Evolutionary conservation across 768 basidiomycete species (phyloP).

Genomic region (Inosperma sp.): DNA sequence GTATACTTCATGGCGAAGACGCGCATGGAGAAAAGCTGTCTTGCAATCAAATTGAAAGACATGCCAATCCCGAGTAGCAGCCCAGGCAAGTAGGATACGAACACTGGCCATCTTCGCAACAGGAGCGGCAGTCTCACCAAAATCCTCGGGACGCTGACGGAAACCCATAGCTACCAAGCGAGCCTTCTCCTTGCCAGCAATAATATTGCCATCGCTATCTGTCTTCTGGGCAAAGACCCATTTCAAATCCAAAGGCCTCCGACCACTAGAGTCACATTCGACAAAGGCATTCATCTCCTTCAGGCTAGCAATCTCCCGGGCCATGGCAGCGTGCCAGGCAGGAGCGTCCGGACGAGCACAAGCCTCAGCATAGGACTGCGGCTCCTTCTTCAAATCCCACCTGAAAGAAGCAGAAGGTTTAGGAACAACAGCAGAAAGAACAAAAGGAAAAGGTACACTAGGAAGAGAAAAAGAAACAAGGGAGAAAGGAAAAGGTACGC

Average conservation of each 20-base stretch:
- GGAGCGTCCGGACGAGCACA: slow-evolving; percentile 13
- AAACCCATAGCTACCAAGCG: slow-evolving; percentile 25
- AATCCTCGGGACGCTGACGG: slow-evolving; percentile 31
- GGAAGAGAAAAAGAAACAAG: no score
- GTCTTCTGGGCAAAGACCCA: slow-evolving; percentile 39
- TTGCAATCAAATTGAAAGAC: slow-evolving; percentile 27
- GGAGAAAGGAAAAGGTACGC: not conserved
- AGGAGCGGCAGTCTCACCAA: slow-evolving; percentile 31
- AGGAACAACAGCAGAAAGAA: no score
- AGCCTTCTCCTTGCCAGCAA: slow-evolving; percentile 25
- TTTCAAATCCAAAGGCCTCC: slow-evolving; percentile 24
- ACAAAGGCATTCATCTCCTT: slow-evolving; percentile 25
- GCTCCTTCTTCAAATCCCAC: slow-evolving; percentile 18
- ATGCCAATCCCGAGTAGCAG: slow-evolving; percentile 18
- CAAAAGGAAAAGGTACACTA: no score
- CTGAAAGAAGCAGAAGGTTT: not conserved
- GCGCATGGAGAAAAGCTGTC: slow-evolving; percentile 25
- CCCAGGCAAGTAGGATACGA: slow-evolving; percentile 22
- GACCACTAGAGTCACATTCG: slow-evolving; percentile 20
- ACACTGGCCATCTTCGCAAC: slow-evolving; percentile 24
- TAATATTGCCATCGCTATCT: slow-evolving; percentile 32
- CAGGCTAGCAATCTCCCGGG: slow-evolving; percentile 20
- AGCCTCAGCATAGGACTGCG: slow-evolving; percentile 18
- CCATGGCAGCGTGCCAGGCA: slow-evolving; percentile 24
- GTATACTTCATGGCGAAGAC: slow-evolving; percentile 18